A percentile compares a stretch with the other conserved stretches of the same genome.
These are phyloP conservation scores for Scenedesmus sp. DNA, from an alignment of 163 green algal species.

Conservation along the genomic window DNA sequence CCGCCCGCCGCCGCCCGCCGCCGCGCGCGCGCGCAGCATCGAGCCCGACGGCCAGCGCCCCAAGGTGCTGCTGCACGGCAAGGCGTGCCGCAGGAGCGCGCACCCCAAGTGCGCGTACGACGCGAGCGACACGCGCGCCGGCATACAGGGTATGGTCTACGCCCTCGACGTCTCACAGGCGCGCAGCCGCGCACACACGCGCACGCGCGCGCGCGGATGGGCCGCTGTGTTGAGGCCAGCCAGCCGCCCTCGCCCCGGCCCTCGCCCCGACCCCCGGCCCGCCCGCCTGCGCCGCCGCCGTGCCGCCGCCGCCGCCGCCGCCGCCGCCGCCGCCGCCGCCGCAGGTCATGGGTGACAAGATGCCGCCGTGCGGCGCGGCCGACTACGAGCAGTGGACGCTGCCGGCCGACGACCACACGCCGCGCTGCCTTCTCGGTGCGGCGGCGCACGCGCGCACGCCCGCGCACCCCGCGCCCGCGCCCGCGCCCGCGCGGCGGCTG, in stretches of 20 bases:
- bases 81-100: conserved; percentile 42
- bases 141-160: too few species aligned
- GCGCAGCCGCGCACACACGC: too few species aligned
- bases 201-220: too few species aligned
- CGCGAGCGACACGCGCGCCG: conserved; percentile 2
- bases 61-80: conserved; percentile 58
- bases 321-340: too few species aligned
- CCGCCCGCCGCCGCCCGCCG: too few species aligned
- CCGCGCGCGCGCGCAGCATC: conserved; percentile 57
- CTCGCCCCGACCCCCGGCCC: too few species aligned
- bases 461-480: background rate
- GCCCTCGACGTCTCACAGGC: too few species aligned
- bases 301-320: too few species aligned
- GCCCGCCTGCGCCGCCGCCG: too few species aligned
- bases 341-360: conserved; percentile 42
- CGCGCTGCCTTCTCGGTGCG: conserved; percentile 39
- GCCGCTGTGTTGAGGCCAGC: too few species aligned
- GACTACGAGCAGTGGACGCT: conserved; percentile 56
- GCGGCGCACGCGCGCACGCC: background rate
- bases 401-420: conserved; percentile 40
- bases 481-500: too few species aligned
- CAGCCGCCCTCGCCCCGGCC: too few species aligned
- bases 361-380: conserved; percentile 35
- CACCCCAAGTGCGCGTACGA: conserved; percentile 43
- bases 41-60: conserved; percentile 66